Evolutionary conservation across 1,139 yeast species (phyloP), one percentile per base, ranked within the genome.

Genomic region (Candida glucosophila): DNA sequence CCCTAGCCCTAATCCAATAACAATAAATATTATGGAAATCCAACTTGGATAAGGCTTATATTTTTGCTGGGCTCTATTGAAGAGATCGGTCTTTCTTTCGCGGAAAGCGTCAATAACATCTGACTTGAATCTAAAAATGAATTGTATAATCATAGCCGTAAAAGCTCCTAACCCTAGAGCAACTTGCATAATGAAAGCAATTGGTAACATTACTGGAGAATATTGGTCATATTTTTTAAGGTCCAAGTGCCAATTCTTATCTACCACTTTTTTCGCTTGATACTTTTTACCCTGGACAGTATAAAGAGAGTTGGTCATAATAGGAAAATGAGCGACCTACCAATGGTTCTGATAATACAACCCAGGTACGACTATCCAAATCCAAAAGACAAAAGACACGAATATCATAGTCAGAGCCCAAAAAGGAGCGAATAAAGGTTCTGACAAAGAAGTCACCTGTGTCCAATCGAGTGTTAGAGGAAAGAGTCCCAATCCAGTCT

Each of bases 31-130:
- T 1, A 42, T 43, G 41, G 58, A 78, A 79, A 77, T 69, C 10
- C 82, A 73, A 82, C 82, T 75, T 33, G 67, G 86, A 16, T 68
- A 73, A 37, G 69, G 74, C 27, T 56, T 64, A 49, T 77, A 78
- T 22, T 54, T 51, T 32, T 54, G 56, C 80, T 77, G 77, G 32
- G 75, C 61, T 38, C 77, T 63, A 56, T 63, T 65, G 46, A 76
- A 85, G 14, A 77, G 72, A 49, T 77, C 83, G 41, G 54, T 58
- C 29, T 59, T 60, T 24, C 58, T 57, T 38, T 55, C 49, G n/a
- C n/a, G n/a, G n/a, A n/a, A n/a, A n/a, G n/a, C n/a, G n/a, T n/a
- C n/a, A n/a, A n/a, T n/a, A n/a, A n/a, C n/a, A n/a, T n/a, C n/a
- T n/a, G n/a, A n/a, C 35, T 51, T 57, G 28, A 31, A 27, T 12